These are phyloP conservation scores for Silene vulgaris DNA, from an alignment of 179 eudicot genomes.

Conservation along the genomic window DNA sequence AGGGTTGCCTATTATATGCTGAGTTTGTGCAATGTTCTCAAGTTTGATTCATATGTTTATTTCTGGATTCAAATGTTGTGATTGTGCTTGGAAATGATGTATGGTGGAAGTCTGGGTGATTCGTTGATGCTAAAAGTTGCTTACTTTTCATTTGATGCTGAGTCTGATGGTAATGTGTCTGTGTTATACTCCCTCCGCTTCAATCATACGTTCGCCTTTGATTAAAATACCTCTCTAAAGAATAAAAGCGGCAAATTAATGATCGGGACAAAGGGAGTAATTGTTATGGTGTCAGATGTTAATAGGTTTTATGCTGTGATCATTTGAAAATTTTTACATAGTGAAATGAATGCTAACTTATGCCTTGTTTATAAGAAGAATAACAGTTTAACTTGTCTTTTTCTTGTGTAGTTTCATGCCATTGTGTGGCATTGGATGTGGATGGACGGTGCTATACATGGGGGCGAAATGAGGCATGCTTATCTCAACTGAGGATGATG, in stretches of 20 bases:
- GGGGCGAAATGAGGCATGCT: slow-evolving; percentile 88
- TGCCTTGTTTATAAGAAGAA: neutral
- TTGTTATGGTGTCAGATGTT: neutral
- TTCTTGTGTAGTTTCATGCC: slow-evolving; percentile 70
- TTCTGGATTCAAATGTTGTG: slow-evolving; percentile 3
- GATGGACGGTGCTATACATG: slow-evolving; percentile 95
- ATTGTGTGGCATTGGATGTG: slow-evolving; percentile 95
- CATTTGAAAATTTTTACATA: neutral
- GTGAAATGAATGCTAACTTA: neutral
- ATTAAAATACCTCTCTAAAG: too few species aligned
- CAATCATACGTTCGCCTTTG: too few species aligned
- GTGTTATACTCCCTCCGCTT: too few species aligned
- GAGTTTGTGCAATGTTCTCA: neutral
- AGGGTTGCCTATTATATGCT: neutral
- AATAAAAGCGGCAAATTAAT: too few species aligned
- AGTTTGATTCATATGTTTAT: neutral
- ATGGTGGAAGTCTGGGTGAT: neutral
- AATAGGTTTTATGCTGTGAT: neutral
- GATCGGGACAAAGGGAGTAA: too few species aligned
- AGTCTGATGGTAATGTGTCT: neutral
- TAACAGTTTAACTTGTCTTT: slow-evolving; percentile 18
- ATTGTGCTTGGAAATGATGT: neutral
- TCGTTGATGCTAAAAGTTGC: neutral
- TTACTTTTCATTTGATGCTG: neutral
- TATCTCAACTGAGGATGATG: neutral